Evolutionary conservation across 768 basidiomycete genomes (phyloP).

Genomic region (Asterophora lycoperdoides): DNA sequence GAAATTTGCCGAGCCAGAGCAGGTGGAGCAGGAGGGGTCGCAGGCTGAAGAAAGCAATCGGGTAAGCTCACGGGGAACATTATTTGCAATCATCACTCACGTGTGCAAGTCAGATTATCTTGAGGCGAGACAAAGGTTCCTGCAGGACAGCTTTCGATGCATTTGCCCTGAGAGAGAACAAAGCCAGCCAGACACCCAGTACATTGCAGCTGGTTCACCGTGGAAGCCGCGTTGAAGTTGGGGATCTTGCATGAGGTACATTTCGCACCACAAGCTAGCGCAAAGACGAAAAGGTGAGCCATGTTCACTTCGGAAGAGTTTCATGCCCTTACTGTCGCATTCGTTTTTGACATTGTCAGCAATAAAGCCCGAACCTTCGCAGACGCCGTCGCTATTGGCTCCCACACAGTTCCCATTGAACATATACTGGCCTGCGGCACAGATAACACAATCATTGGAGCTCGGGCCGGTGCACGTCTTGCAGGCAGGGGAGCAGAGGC

Average conservation of each 20-base stretch:
- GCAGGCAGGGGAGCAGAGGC: constrained; percentile 60
- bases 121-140: constrained; percentile 70
- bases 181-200: constrained; percentile 75
- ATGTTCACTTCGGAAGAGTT: not conserved
- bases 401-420: constrained; percentile 71
- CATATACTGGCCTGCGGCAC: constrained; percentile 54
- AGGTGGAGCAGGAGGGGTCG: constrained; percentile 67
- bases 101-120: constrained; percentile 69
- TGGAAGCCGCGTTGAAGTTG: constrained; percentile 62
- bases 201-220: constrained; percentile 63
- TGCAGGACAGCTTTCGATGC: constrained; percentile 64
- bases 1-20: constrained; percentile 59
- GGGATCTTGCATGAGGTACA: constrained; percentile 75
- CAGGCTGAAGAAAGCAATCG: constrained; percentile 43
- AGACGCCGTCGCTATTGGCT: constrained; percentile 64
- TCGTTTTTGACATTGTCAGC: constrained; percentile 80
- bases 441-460: constrained; percentile 69
- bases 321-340: constrained; percentile 66
- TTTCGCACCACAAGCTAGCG: constrained; percentile 72
- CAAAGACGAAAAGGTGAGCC: constrained; percentile 7
- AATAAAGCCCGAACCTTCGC: constrained; percentile 63
- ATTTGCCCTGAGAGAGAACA: constrained; percentile 66
- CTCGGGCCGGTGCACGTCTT: constrained; percentile 65
- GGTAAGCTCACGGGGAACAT: constrained; percentile 1
- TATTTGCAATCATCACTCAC: constrained; percentile 24